Evolutionary conservation across 768 basidiomycete genomes (phyloP), one percentile per base, ranked within the genome.

Genomic region (Tylopilus intermedius): DNA sequence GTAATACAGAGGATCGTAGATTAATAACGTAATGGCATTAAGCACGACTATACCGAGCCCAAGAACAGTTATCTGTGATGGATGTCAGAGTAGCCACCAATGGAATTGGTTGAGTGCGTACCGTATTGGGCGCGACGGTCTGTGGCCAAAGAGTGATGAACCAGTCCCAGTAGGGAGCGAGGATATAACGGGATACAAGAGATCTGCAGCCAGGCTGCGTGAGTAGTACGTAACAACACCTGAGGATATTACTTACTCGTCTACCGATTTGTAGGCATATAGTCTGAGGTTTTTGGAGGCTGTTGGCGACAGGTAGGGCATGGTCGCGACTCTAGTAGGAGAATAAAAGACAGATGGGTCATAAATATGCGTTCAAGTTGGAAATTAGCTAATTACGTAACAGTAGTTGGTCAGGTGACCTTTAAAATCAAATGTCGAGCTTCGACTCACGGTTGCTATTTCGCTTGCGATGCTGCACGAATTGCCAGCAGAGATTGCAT

Each of bases 101-200:
- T 18, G 8, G 4, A 30, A 14, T 26, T 5, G 32, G 15, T 27
- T 6, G 49, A 44, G 6, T 26, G 74, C 86, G 51, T 62, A 94
- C 94, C 10, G 86, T 86, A 67, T 97, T 97, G 2, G 94, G 94
- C 0, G 94, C 94, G 6, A 97, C 75, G 42, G 76, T 83, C 42
- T 78, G 74, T 2, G 94, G 94, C 83, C 90, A 94, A 24, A 94
- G 76, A 5, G 82, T 92, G 50, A 95, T 88, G 56, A 95, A 82
- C 88, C 88, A 89, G 32, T 76, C 90, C 93, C 94, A 96, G 71
- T 86, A 95, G 3, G 88, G 89, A 41, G 83, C 80, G 49, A 97
- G 74, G 22, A 94, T 72, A 67, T 86, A 85, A 63, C 80, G 76
- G 37, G 90, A 90, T 2, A 88, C 61, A 30, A 90, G 59, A 8